These are phyloP conservation scores for Lactarius pseudohatsudake DNA, from an alignment of 768 basidiomycete species.

Conservation along the genomic window DNA sequence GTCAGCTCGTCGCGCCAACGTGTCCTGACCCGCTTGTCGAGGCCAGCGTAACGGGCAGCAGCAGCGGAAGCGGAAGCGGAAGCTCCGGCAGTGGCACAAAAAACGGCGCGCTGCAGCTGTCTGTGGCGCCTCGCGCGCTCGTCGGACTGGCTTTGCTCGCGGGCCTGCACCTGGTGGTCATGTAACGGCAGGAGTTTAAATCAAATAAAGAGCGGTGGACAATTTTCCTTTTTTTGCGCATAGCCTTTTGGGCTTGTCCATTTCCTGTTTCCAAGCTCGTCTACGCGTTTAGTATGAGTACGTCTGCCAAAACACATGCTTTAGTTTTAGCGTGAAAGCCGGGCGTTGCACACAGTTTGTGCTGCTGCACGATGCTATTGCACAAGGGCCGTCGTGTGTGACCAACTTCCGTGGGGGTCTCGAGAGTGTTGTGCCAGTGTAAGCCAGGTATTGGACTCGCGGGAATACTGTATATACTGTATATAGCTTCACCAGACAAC, in stretches of 20 bases:
- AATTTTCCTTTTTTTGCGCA: background rate
- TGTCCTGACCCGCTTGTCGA: conserved; percentile 51
- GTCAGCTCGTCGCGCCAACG: conserved; percentile 54
- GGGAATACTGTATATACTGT: too few relatives aligned
- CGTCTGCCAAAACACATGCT: background rate
- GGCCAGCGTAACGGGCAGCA: background rate
- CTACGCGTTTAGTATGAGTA: background rate
- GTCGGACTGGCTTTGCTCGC: conserved; percentile 1
- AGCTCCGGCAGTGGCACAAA: background rate
- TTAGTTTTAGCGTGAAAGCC: background rate
- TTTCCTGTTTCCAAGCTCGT: background rate
- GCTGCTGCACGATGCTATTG: background rate
- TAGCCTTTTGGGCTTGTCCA: background rate
- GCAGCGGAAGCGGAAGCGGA: too few relatives aligned
- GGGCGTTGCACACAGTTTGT: background rate
- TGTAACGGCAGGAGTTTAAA: background rate
- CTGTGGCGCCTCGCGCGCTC: background rate
- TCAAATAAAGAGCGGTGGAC: background rate
- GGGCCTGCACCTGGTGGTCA: conserved; percentile 3
- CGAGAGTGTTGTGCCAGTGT: too few relatives aligned
- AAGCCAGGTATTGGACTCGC: background rate
- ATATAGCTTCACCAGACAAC: too few relatives aligned
- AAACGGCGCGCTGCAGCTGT: background rate
- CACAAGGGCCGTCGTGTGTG: too few relatives aligned
- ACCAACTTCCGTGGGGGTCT: too few relatives aligned